These are phyloP conservation scores for Naganishia albida DNA, from an alignment of 1,284 basidiomycete species.

Conservation along the genomic window DNA sequence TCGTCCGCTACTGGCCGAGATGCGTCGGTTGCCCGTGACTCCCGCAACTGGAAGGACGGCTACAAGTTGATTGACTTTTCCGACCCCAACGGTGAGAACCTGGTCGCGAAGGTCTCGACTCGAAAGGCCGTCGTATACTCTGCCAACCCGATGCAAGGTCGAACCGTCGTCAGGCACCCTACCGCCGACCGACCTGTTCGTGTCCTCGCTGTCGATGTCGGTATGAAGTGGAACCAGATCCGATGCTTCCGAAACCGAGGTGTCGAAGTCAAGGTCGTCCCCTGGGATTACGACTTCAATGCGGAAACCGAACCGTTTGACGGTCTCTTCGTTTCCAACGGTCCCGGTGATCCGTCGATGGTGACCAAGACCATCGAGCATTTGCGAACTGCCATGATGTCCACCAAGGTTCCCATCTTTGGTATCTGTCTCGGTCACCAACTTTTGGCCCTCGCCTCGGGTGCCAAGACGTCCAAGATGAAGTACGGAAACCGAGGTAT, in stretches of 20 bases:
- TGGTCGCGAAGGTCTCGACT: conserved; percentile 86
- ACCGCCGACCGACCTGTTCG: conserved; percentile 74
- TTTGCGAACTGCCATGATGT: conserved; percentile 71
- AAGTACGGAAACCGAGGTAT: conserved; percentile 99
- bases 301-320: conserved; percentile 79
- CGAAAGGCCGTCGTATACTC: conserved; percentile 70
- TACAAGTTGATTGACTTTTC: conserved; percentile 79
- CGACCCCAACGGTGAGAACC: conserved; percentile 86
- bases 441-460: conserved; percentile 90
- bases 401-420: conserved; percentile 82
- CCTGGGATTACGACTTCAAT: conserved; percentile 94
- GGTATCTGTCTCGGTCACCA: conserved; percentile 99
- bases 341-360: conserved; percentile 94
- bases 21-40: conserved; percentile 39
- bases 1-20: conserved; percentile 41
- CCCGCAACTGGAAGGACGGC: conserved; percentile 71
- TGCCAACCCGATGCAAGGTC: conserved; percentile 58
- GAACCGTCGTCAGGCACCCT: conserved; percentile 68
- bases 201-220: conserved; percentile 90
- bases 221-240: conserved; percentile 99
- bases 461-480: conserved; percentile 94
- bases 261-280: conserved; percentile 94
- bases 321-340: conserved; percentile 96
- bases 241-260: conserved; percentile 93
- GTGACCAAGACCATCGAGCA: conserved; percentile 72